Base-by-base conservation (phyloP, 78 protist species). In the Planoprotostelium fungivorum region DNA sequence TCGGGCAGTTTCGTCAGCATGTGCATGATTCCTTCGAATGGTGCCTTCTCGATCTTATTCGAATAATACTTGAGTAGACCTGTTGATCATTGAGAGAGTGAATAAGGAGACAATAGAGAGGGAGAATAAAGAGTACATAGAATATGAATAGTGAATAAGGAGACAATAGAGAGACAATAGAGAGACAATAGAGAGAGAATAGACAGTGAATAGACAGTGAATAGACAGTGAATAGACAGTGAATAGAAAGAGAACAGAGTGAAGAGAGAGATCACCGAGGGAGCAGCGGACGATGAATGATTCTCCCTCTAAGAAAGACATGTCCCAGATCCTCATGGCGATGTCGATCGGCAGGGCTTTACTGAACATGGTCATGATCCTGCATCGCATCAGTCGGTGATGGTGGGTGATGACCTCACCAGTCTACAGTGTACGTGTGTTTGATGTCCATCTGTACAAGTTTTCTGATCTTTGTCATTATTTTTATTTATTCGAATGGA, bases 341-440 rank as follows among this genome's bases (percentile, higher is more conserved):
- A 95, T 37, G 38, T 96, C 97, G 25, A 97, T 16, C 10, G 97
- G 97, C 1, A 98, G 88, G 28, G 94, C 86, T 38, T 93, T 92
- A 73, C 93, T 89, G 87, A 94, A 98, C n/a, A 97, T 9, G 9
- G 99, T 97, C 73, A 97, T 90, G 34, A 96, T 87, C 99, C 96
- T 51, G 73, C 16, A 5, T 51, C 16, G n/a, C 16, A 51, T 51
- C 73, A 51, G 73, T 51, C 73, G 5, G 5, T n/a, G n/a, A n/a
- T n/a, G n/a, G n/a, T n/a, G n/a, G n/a, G n/a, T n/a, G n/a, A n/a
- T n/a, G n/a, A 5, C 5, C 73, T 51, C 73, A 51, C 73, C 73
- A 51, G 16, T 51, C 73, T 51, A 51, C 73, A 51, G 16, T 51
- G 73, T 51, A 51, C 16, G 73, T 51, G 73, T 51, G 73, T 5